These are phyloP conservation scores for Cladophialophora psammophila DNA, from an alignment of 2,329 filamentous ascomycete species.

Conservation along the genomic window DNA sequence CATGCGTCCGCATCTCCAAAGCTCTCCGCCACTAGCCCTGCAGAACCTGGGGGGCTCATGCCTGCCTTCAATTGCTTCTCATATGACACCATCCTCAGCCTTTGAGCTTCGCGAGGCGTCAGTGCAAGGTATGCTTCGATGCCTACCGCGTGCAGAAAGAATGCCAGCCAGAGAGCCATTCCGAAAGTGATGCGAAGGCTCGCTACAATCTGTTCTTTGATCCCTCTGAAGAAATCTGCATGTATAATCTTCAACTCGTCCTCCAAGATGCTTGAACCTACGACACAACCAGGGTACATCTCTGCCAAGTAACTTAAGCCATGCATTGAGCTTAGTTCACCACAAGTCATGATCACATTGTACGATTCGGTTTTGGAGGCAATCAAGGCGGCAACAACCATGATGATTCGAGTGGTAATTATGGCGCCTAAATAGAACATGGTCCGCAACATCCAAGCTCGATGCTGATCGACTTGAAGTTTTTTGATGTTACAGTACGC, in stretches of 20 bases:
- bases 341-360: conserved; percentile 51
- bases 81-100: conserved; percentile 27
- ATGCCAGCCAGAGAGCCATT: conserved; percentile 31
- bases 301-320: conserved; percentile 7
- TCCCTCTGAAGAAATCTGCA: conserved; percentile 22
- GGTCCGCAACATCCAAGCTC: conserved; percentile 66
- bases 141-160: conserved; percentile 23
- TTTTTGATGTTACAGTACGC: conserved; percentile 64
- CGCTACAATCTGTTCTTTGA: conserved; percentile 20
- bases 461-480: conserved; percentile 67
- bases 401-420: conserved; percentile 44
- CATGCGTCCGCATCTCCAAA: conserved; percentile 23
- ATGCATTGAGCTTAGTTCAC: conserved; percentile 43
- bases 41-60: conserved; percentile 18
- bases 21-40: conserved; percentile 19
- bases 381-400: conserved; percentile 53
- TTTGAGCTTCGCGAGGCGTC: conserved; percentile 26
- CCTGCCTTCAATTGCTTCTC: conserved; percentile 29
- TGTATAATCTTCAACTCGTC: conserved; percentile 10
- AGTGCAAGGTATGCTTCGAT: conserved; percentile 32
- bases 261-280: conserved; percentile 3
- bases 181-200: conserved; percentile 20
- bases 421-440: conserved; percentile 51
- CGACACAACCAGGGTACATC: conserved; percentile 10
- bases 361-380: conserved; percentile 48